Evolutionary conservation across 2,329 filamentous ascomycete genomes (phyloP).

Genomic region (Beauveria australis): DNA sequence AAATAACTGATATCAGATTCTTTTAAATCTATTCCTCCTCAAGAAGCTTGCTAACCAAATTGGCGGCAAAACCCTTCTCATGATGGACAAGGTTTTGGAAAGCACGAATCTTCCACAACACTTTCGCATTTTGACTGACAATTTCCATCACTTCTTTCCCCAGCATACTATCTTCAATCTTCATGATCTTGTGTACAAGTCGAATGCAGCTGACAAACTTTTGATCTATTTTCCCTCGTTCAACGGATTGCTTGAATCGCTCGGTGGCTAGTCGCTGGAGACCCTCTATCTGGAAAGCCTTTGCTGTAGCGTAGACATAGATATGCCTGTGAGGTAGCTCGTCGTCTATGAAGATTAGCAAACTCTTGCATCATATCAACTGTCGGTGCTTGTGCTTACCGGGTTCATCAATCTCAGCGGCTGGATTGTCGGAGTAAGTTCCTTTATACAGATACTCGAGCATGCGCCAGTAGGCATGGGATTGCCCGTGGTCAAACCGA

Average conservation of each 20-base stretch:
- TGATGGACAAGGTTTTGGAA: not conserved
- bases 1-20: too few species aligned
- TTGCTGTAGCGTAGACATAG: not conserved
- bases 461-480: slow-evolving; percentile 6
- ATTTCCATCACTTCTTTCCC: not conserved
- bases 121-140: not conserved
- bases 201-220: not conserved
- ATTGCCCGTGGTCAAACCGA: not conserved
- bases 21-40: not conserved
- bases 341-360: not conserved
- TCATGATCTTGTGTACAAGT: not conserved
- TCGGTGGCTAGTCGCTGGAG: not conserved
- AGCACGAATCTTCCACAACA: not conserved
- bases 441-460: slow-evolving; percentile 5
- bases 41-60: not conserved
- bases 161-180: not conserved
- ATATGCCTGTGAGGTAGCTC: not conserved
- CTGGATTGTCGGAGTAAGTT: not conserved
- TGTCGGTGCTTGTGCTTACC: not conserved
- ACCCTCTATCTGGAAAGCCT: not conserved
- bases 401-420: not conserved
- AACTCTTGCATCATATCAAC: too few species aligned
- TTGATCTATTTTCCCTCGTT: not conserved
- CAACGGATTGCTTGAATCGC: not conserved
- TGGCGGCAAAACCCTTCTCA: not conserved